phyloP scores from a whole-genome alignment of 176 grass and related monocot species.

The Eremochloa ophiuroides region DNA sequence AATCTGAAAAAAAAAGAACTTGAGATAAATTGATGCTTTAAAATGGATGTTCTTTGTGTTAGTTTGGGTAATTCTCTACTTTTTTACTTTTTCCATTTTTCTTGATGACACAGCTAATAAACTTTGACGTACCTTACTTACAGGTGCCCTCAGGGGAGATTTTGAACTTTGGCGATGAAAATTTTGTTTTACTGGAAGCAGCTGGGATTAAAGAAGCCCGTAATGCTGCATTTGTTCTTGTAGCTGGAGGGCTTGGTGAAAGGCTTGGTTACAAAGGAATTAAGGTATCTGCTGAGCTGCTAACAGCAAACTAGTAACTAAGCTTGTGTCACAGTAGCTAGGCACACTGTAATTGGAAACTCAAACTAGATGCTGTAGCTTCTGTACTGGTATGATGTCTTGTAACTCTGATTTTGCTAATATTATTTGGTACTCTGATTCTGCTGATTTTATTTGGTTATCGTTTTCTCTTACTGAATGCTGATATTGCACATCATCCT shows the following conservation, averaged over 20 bases:
- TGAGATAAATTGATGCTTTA: neutral
- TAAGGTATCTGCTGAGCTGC: conserved; percentile 53
- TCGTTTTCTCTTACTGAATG: neutral
- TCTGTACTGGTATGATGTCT: neutral
- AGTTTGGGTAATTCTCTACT: neutral
- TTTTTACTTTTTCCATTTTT: neutral
- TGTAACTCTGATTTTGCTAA: neutral
- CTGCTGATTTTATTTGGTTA: neutral
- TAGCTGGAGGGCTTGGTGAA: conserved; percentile 97
- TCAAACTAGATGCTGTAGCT: neutral
- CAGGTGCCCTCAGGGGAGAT: conserved; percentile 88
- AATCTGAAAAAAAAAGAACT: too few species aligned
- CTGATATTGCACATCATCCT: neutral
- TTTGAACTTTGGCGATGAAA: conserved; percentile 75
- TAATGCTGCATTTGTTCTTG: conserved; percentile 90
- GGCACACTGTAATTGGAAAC: neutral
- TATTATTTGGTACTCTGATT: neutral
- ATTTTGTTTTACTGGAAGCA: conserved; percentile 73
- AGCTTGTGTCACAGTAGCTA: neutral
- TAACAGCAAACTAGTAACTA: neutral
- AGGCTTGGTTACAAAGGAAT: conserved; percentile 97
- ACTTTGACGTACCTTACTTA: neutral
- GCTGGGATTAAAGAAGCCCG: conserved; percentile 76
- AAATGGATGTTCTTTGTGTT: neutral
- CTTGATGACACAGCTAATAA: neutral